Evolutionary conservation across 73 alveolate species (phyloP).

Genomic region (Blepharisma stoltei): DNA sequence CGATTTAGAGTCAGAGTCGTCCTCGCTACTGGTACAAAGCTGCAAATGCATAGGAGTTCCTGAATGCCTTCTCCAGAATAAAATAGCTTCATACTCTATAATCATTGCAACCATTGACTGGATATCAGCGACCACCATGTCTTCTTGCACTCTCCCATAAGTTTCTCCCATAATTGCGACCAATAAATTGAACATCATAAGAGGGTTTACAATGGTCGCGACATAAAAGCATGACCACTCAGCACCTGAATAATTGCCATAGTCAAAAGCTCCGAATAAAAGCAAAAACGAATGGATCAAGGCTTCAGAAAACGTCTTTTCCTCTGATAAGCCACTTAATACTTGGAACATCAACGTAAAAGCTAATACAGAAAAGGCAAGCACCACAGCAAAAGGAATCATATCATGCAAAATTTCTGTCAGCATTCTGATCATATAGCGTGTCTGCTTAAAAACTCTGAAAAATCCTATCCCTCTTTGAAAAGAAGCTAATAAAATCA

Average conservation of each 20-base stretch:
- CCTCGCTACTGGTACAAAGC: too few relatives aligned
- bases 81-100: conserved; percentile 5
- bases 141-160: conserved; percentile 22
- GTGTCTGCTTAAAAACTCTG: conserved; percentile 8
- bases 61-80: conserved; percentile 1
- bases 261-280: conserved; percentile 22
- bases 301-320: neutral
- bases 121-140: conserved; percentile 5
- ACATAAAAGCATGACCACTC: conserved; percentile 21
- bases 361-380: neutral
- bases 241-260: neutral
- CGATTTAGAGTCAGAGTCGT: too few relatives aligned
- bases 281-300: neutral
- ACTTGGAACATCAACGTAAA: neutral
- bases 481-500: neutral
- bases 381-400: neutral
- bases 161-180: conserved; percentile 31
- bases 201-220: neutral
- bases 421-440: conserved; percentile 26
- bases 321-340: neutral
- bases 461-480: conserved; percentile 11
- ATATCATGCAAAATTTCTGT: conserved; percentile 19
- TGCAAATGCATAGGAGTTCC: neutral
- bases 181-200: conserved; percentile 21
- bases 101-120: conserved; percentile 1